Percentiles rank a stretch among this genome's conserved stretches.
phyloP scores from a whole-genome alignment of 768 basidiomycete species.

The Tylopilus sp. region DNA sequence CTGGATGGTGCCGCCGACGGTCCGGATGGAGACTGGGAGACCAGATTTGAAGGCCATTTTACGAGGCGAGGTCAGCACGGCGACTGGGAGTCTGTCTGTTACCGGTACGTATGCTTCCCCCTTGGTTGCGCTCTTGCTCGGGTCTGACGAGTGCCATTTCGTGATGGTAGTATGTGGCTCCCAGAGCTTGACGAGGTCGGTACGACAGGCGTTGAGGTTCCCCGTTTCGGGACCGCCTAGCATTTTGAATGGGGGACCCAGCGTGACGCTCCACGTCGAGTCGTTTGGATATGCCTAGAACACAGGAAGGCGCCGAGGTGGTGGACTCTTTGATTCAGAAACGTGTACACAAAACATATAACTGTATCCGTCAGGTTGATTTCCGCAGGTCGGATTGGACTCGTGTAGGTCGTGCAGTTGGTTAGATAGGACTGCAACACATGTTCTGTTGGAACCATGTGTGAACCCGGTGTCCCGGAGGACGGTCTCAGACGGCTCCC shows the following conservation, averaged over 20 bases:
- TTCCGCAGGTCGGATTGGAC: not conserved
- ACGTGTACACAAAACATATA: no score
- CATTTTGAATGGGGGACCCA: conserved; percentile 36
- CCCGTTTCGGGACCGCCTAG: conserved; percentile 29
- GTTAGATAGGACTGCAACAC: no score
- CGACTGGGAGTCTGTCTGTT: conserved; percentile 42
- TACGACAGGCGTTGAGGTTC: conserved; percentile 38
- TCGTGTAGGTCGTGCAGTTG: not conserved
- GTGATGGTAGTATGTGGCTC: conserved; percentile 48
- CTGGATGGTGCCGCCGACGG: conserved; percentile 13
- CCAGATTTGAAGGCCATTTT: conserved; percentile 41
- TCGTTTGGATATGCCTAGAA: conserved; percentile 39
- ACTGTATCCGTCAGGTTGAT: no score
- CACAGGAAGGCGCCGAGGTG: not conserved
- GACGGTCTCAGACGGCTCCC: no score
- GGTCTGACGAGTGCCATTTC: not conserved
- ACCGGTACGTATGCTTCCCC: conserved; percentile 38
- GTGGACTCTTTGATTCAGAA: no score
- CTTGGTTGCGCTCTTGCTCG: no score
- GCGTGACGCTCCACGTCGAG: conserved; percentile 36
- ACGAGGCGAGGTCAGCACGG: conserved; percentile 33
- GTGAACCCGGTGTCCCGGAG: no score
- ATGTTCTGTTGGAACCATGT: no score
- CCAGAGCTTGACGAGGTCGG: conserved; percentile 34
- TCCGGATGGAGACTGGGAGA: conserved; percentile 35